Evolutionary conservation across 2,329 filamentous ascomycete genomes (phyloP), one percentile per base, ranked within the genome.

Genomic region (Laburnicola sp.): DNA sequence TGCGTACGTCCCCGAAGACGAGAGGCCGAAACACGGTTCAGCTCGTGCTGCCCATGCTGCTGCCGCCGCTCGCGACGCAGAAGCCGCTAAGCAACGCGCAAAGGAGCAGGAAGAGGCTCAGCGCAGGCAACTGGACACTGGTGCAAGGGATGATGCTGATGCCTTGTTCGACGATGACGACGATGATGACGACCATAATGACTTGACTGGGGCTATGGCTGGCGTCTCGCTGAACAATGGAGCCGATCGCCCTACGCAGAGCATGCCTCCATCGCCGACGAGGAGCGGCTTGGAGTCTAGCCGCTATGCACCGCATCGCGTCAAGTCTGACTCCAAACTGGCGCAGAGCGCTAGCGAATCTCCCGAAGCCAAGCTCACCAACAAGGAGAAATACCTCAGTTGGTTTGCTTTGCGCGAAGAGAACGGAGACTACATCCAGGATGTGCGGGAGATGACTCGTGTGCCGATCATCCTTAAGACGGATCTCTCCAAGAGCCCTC

Each of bases 391-490:
- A 79, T 99, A 97, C 75, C 76, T 96, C 57, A 90, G 87, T 71
- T 80, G 94, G 59, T 97, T 97, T 79, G 86, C 86, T 63, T 81
- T 99, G 62, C 84, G 94, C 45, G 93, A 97, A 74, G 89, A 96
- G 75, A 88, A 89, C 63, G 93, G 93, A 59, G 89, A 97, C 65
- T 95, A 95, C 78, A 97, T 99, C 68, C 94, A 99, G 77, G 94
- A 99, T 74, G 91, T 99, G 60, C 92, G 87, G 51, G 94, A 99
- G 80, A 97, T 99, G 92, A 93, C 91, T 37, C 84, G 93, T 63
- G 89, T 99, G 55, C 94, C 94, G n/a, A 89, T 99, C 62, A 96
- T 99, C 72, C 78, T 99, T 68, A 97, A 96, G 86, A 97, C 94
- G 60, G 94, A 99, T 78, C 83, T 99, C 68, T 90, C 82, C 78